Evolutionary conservation across 1,284 basidiomycete species (phyloP), one percentile per base, ranked within the genome.

Genomic region (Trametes pubescens): DNA sequence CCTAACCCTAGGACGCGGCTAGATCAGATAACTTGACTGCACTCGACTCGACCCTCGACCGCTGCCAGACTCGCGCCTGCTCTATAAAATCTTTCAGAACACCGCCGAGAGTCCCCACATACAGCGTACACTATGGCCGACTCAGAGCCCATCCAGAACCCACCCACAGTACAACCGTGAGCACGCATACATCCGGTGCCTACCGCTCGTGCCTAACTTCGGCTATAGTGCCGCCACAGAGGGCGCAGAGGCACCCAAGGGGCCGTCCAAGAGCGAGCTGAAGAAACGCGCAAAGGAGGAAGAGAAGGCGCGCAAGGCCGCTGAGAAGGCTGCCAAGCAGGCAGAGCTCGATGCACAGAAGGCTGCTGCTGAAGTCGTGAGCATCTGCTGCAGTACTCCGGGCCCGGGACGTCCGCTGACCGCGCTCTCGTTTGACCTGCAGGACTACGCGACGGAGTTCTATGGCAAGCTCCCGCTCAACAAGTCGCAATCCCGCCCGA

Each of bases 231-330:
- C 61, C 73, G 58, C 84, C 74, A 58, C 84, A 77, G 64, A 82
- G 69, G 64, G 76, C 71, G 65, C 76, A 69, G 67, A 80, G 72
- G 68, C 65, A 35, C 46, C 66, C 71, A 80, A 72, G 76, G 75
- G 55, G 66, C 78, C 92, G 8, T 91, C 92, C 64, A 98, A 98
- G 81, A 95, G 85, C 75, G 95, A 97, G 74, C 80, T 96, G 68
- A 99, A 99, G 83, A 98, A 96, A 81, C 87, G 90, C 37, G 93
- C 93, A 34, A 98, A 97, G 78, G 92, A 93, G 66, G 92, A 91
- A 21, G 95, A 98, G 79, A 99, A 99, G 75, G 93, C 91, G 26
- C 92, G 91, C 78, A 96, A 95, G 78, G 93, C 91, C 6, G 92
- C 91, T 38, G 93, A 94, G 75, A 90, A 89, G 69, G 89, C 87